phyloP scores from a whole-genome alignment of 2,329 filamentous ascomycete species.

The Diplocarpon rosae region DNA sequence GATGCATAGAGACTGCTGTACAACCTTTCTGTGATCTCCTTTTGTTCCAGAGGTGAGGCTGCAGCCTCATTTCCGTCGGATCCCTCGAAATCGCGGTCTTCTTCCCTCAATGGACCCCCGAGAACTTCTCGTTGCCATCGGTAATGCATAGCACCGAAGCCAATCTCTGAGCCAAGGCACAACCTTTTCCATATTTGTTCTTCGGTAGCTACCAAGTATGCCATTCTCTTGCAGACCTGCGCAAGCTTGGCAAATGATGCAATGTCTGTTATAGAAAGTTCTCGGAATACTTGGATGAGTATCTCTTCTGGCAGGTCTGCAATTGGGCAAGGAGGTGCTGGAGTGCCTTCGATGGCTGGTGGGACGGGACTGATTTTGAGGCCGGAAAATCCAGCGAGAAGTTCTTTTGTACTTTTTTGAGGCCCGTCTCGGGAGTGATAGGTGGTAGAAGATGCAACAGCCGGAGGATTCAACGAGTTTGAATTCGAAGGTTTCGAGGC shows the following conservation, averaged over 20 bases:
- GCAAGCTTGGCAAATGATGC: constrained; percentile 65
- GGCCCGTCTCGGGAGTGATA: constrained; percentile 46
- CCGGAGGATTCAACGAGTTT: constrained; percentile 37
- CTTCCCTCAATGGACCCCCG: constrained; percentile 40
- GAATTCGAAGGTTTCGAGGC: constrained; percentile 31
- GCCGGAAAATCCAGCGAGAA: constrained; percentile 65
- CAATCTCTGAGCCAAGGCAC: constrained; percentile 59
- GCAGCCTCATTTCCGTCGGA: constrained; percentile 1
- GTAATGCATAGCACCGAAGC: constrained; percentile 77
- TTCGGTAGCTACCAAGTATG: constrained; percentile 75
- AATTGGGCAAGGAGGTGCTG: constrained; percentile 70
- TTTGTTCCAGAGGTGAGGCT: constrained; percentile 8
- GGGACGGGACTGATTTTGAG: constrained; percentile 57
- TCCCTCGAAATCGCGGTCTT: constrained; percentile 5
- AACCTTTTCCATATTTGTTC: constrained; percentile 77
- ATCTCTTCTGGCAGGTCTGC: constrained; percentile 72
- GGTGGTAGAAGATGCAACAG: constrained; percentile 41
- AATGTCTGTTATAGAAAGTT: constrained; percentile 64
- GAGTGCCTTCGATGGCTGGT: constrained; percentile 59
- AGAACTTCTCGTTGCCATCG: constrained; percentile 53
- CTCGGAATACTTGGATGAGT: constrained; percentile 63
- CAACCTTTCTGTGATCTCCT: constrained; percentile 23
- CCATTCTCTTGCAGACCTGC: constrained; percentile 76
- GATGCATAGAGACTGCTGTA: constrained; percentile 34
- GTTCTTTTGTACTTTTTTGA: constrained; percentile 48